These are phyloP conservation scores for Pseudopithomyces maydicus DNA, from an alignment of 2,329 filamentous ascomycete genomes.

Conservation along the genomic window DNA sequence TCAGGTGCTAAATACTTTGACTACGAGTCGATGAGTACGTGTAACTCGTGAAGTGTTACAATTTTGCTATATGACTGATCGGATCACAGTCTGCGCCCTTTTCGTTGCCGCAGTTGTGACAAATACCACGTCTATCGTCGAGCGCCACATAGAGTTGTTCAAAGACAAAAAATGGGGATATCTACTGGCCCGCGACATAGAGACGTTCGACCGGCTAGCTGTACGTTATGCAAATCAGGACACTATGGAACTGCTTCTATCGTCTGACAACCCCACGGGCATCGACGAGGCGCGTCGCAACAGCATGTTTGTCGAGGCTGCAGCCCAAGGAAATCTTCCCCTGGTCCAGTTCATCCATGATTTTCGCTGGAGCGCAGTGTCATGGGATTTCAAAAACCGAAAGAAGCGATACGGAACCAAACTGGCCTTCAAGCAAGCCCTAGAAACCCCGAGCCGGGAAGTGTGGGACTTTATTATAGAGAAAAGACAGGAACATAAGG, in stretches of 20 bases:
- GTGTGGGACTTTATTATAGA: not conserved
- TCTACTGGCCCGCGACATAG: not conserved
- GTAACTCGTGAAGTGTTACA: too few relatives aligned
- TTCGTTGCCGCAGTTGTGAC: constrained; percentile 1
- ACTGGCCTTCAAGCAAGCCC: not conserved
- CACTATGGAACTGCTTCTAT: not conserved
- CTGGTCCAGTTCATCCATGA: not conserved
- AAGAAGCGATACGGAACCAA: not conserved
- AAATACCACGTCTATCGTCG: not conserved
- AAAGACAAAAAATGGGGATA: not conserved
- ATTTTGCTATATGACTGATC: not conserved
- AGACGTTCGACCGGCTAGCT: not conserved
- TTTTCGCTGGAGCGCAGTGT: not conserved
- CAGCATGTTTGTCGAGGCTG: not conserved
- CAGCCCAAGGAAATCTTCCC: not conserved
- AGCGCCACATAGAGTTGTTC: not conserved
- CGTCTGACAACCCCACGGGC: not conserved
- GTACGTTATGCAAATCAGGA: not conserved
- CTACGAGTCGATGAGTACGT: not conserved
- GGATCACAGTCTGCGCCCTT: not conserved
- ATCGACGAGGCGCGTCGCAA: not conserved
- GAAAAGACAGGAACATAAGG: not conserved
- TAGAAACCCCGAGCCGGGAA: not conserved
- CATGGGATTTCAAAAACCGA: not conserved
- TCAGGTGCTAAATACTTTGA: not conserved